A percentile compares a stretch with the other conserved stretches of the same genome.
phyloP scores from a whole-genome alignment of 768 basidiomycete genomes.

The Tubosaeta brunneosetosa region DNA sequence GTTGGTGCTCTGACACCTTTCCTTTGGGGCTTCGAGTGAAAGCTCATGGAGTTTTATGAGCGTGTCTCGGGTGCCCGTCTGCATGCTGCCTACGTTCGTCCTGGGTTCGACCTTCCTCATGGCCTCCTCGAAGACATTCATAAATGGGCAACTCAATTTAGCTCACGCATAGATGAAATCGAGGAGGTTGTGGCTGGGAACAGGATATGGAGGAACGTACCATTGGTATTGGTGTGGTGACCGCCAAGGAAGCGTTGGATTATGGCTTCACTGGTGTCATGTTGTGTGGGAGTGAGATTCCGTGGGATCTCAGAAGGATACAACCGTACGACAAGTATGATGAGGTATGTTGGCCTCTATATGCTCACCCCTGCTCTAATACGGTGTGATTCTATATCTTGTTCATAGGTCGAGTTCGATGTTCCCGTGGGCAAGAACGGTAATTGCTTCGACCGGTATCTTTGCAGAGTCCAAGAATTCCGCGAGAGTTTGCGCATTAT shows the following conservation, averaged over 20 bases:
- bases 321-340: conserved; percentile 96
- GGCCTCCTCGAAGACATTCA: conserved; percentile 98
- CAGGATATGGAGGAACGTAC: conserved; percentile 96
- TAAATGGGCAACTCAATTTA: conserved; percentile 96
- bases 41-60: conserved; percentile 99
- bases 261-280: conserved; percentile 97
- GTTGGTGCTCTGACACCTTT: conserved; percentile 98
- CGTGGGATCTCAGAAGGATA: conserved; percentile 93
- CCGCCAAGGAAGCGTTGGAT: conserved; percentile 86
- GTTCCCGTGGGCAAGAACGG: conserved; percentile 95
- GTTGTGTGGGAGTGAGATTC: conserved; percentile 88
- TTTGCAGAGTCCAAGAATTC: conserved; percentile 98
- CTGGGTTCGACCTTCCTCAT: conserved; percentile 95
- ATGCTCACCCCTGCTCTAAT: neutral
- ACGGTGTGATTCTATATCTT: neutral
- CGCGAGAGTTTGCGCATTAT: conserved; percentile 90
- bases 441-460: conserved; percentile 96
- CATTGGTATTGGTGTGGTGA: conserved; percentile 83
- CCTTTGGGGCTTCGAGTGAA: conserved; percentile 99
- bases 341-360: conserved; percentile 48
- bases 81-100: conserved; percentile 96
- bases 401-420: conserved; percentile 84
- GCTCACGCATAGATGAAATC: conserved; percentile 88
- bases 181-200: conserved; percentile 98
- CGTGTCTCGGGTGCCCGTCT: conserved; percentile 97